phyloP scores from a whole-genome alignment of 768 basidiomycete genomes.

The Amanita muscaria region DNA sequence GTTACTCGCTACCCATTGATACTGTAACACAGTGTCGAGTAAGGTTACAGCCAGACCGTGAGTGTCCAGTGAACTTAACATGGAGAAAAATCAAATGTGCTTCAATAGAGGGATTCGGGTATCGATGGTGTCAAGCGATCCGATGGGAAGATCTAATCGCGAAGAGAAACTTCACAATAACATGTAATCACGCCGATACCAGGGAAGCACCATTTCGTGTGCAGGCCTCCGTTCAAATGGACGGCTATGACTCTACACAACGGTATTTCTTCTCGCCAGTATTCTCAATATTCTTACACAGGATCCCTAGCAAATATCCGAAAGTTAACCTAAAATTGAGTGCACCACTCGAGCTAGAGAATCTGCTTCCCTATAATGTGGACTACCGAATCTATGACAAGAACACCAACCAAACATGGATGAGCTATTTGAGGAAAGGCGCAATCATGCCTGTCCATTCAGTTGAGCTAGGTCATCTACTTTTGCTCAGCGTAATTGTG shows the following conservation, averaged over 20 bases:
- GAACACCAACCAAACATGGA: constrained; percentile 89
- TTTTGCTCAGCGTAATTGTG: constrained; percentile 81
- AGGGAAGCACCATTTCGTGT: constrained; percentile 89
- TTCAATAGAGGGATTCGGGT: constrained; percentile 83
- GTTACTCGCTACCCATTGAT: constrained; percentile 86
- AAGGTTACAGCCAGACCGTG: constrained; percentile 88
- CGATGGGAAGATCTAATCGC: constrained; percentile 84
- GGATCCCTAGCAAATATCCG: constrained; percentile 60
- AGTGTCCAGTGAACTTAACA: too few relatives aligned
- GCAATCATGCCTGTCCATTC: constrained; percentile 96
- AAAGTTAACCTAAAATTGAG: constrained; percentile 79
- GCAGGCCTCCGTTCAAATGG: constrained; percentile 83
- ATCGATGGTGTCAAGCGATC: constrained; percentile 83
- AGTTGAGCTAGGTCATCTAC: constrained; percentile 82
- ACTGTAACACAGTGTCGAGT: constrained; percentile 76
- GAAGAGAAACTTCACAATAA: constrained; percentile 63
- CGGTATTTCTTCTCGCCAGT: neutral
- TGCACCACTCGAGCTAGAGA: constrained; percentile 93
- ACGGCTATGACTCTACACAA: constrained; percentile 39
- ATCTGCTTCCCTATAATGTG: constrained; percentile 87
- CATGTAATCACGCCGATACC: constrained; percentile 74
- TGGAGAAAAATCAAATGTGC: too few relatives aligned
- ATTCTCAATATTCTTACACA: neutral
- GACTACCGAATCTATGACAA: constrained; percentile 98
- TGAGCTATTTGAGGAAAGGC: constrained; percentile 85